phyloP scores from a whole-genome alignment of 257 asterid species.

The Apocynum venetum region DNA sequence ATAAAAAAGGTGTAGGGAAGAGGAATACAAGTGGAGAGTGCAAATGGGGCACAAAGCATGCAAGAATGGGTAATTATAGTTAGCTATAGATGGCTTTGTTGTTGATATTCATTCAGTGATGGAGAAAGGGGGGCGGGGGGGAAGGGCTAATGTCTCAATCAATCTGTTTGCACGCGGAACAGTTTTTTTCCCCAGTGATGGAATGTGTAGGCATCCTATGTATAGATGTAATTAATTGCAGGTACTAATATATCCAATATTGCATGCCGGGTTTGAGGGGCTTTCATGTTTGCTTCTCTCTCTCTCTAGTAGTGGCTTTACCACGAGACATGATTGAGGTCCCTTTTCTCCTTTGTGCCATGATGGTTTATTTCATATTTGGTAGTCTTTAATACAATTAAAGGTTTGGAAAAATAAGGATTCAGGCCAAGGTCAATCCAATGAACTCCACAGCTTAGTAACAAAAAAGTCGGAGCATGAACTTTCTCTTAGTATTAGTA shows the following conservation, averaged over 20 bases:
- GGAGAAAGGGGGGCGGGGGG: neutral
- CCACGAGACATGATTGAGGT: conserved; percentile 14
- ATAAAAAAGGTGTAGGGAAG: neutral
- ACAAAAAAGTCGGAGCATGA: too few relatives aligned
- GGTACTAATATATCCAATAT: too few relatives aligned
- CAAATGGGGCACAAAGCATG: neutral
- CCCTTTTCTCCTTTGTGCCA: conserved; percentile 19
- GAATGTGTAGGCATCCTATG: conserved; percentile 9
- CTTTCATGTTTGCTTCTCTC: conserved; percentile 10
- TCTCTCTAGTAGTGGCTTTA: neutral
- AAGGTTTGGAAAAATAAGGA: too few relatives aligned
- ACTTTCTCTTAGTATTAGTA: too few relatives aligned
- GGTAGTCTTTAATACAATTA: too few relatives aligned
- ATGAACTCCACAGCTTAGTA: too few relatives aligned
- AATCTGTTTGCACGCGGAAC: conserved; percentile 8
- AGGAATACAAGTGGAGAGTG: neutral
- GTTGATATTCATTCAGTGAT: neutral
- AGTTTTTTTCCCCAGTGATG: neutral
- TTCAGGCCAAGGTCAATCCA: too few relatives aligned
- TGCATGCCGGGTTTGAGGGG: conserved; percentile 11
- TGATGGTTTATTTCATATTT: conserved; percentile 6
- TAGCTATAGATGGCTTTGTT: neutral
- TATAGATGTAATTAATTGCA: too few relatives aligned
- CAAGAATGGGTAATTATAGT: neutral
- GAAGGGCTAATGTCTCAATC: neutral